phyloP scores from a whole-genome alignment of 768 basidiomycete species.

The Tylopilus vinaceipallidus region DNA sequence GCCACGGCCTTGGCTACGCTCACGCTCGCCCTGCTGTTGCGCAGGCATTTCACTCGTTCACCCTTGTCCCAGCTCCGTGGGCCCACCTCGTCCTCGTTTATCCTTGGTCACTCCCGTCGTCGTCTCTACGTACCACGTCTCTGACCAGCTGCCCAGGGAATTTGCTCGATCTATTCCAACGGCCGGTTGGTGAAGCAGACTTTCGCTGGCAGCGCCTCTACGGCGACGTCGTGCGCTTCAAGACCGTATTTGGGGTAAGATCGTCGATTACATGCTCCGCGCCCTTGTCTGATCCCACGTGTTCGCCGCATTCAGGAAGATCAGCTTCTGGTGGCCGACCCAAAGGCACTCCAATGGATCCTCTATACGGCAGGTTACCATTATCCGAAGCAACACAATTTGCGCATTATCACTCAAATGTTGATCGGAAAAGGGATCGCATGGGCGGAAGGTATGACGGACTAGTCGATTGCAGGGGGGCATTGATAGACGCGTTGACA shows the following conservation, averaged over 20 bases:
- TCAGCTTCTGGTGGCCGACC: slow-evolving; percentile 45
- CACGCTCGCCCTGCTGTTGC: background rate
- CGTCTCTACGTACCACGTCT: slow-evolving; percentile 16
- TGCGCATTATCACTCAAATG: slow-evolving; percentile 16
- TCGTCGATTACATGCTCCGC: background rate
- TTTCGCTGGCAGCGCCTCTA: slow-evolving; percentile 32
- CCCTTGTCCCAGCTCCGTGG: slow-evolving; percentile 19
- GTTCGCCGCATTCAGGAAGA: slow-evolving; percentile 34
- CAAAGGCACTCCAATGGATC: slow-evolving; percentile 42
- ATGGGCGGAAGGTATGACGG: slow-evolving; percentile 39
- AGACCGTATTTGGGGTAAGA: slow-evolving; percentile 26
- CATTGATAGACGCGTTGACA: slow-evolving; percentile 5
- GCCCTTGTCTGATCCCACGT: slow-evolving; percentile 5
- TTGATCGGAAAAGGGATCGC: slow-evolving; percentile 34
- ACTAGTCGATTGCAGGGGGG: slow-evolving; percentile 15
- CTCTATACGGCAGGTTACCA: slow-evolving; percentile 43
- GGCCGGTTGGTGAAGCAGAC: slow-evolving; percentile 25
- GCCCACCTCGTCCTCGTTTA: slow-evolving; percentile 22
- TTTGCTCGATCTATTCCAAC: slow-evolving; percentile 28
- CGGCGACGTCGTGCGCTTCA: slow-evolving; percentile 30
- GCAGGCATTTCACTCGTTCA: background rate
- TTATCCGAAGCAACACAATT: slow-evolving; percentile 37
- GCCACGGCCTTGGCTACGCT: slow-evolving; percentile 6
- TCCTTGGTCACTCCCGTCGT: slow-evolving; percentile 12
- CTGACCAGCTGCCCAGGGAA: slow-evolving; percentile 25